Conservation (phyloP, 2,329 filamentous ascomycete genomes). For the Monosporascus sp. region DNA sequence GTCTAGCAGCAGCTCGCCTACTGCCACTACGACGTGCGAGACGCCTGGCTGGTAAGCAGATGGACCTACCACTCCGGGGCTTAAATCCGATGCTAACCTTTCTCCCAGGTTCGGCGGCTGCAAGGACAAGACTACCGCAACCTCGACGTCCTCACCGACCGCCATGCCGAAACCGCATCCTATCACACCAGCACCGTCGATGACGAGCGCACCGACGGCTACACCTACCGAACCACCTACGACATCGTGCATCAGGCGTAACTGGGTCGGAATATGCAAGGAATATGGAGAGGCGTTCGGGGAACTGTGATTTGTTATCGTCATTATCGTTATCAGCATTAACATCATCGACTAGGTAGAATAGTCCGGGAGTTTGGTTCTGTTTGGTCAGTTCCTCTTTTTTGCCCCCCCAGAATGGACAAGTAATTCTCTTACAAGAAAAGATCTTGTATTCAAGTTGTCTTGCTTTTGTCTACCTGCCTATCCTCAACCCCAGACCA, state of each 20-base stretch:
- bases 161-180: slow-evolving; percentile 1
- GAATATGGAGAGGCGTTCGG: not conserved
- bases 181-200: slow-evolving; percentile 8
- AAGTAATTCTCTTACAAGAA: no score
- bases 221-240: not conserved
- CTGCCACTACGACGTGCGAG: slow-evolving; percentile 16
- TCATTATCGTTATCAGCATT: not conserved
- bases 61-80: not conserved
- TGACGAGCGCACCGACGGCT: not conserved
- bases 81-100: not conserved
- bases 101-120: slow-evolving; percentile 3
- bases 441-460: no score
- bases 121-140: slow-evolving; percentile 5
- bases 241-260: not conserved
- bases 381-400: no score
- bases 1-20: slow-evolving; percentile 26
- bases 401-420: no score
- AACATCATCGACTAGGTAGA: no score
- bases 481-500: no score
- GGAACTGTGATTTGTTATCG: not conserved
- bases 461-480: no score
- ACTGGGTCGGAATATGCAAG: not conserved
- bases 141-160: not conserved
- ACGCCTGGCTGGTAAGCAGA: slow-evolving; percentile 20
- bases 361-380: no score